Base-by-base conservation (phyloP, 495 filamentous ascomycete species). In the Rhypophila decipiens region DNA sequence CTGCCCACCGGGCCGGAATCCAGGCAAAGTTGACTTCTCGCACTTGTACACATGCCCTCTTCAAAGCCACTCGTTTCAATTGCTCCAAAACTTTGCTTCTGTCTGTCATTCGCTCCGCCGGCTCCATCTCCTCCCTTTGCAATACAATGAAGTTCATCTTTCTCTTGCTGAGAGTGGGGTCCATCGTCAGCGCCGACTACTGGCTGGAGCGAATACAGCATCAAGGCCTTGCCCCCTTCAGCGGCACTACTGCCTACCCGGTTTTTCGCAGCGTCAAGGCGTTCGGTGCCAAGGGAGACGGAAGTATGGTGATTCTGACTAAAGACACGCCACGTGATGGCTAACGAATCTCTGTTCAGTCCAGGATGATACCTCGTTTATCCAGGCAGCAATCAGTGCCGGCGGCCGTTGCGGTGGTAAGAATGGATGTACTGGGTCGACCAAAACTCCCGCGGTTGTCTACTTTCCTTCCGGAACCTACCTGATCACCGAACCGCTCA, bases 241-340 rank as follows among this genome's bases (percentile, higher is more conserved):
- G 65, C 60, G 80, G 86, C 17, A 90, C 93, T 62, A 41, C 40
- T 19, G 23, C n/a, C 24, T 48, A 48, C 46, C 11, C 22, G 8
- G 19, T 94, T 23, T 94, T 79, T 60, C 80, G 90, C 19, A 94
- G 95, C 59, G 88, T 95, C 38, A 84, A 77, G 67, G 86, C 88
- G 52, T 89, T 75, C 62, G 87, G 87, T 20, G 87, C 87, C 3
- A 82, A 72, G 44, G 86, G 83, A 59, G 84, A 91, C 52, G 88
- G 88, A 50, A 44, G 56, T 58, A 50, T 24, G 3, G n/a, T n/a
- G n/a, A n/a, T n/a, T n/a, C n/a, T n/a, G n/a, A n/a, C n/a, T n/a
- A n/a, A n/a, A n/a, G n/a, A n/a, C n/a, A n/a, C n/a, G n/a, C n/a
- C n/a, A n/a, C n/a, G n/a, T n/a, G n/a, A n/a, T n/a, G n/a, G n/a